These are phyloP conservation scores for Petunia hybrid DNA, from an alignment of 305 asterid species.

Conservation along the genomic window DNA sequence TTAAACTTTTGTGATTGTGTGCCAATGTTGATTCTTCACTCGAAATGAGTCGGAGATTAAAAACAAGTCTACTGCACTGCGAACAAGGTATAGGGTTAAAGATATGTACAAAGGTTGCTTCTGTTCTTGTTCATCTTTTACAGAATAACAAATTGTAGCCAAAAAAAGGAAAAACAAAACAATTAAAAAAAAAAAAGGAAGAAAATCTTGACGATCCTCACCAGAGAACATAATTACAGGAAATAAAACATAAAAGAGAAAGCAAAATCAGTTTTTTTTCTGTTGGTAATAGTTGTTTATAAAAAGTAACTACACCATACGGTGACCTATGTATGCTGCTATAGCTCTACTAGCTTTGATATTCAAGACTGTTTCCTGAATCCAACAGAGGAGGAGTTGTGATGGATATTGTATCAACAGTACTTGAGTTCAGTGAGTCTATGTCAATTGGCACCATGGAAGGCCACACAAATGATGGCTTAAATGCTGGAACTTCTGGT, in stretches of 20 bases:
- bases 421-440: constrained; percentile 21
- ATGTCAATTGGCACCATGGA: constrained; percentile 27
- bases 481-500: constrained; percentile 43
- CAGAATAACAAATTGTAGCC: background rate
- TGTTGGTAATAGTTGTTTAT: constrained; percentile 8
- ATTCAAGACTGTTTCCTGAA: constrained; percentile 28
- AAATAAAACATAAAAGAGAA: background rate
- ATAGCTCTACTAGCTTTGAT: constrained; percentile 26
- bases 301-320: constrained; percentile 33
- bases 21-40: background rate
- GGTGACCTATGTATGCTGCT: background rate
- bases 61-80: no score
- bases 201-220: background rate
- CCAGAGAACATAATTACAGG: constrained; percentile 8
- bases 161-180: background rate
- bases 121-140: background rate
- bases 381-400: constrained; percentile 35
- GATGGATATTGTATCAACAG: constrained; percentile 27
- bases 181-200: background rate
- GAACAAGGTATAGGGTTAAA: background rate
- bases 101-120: background rate
- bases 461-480: constrained; percentile 49
- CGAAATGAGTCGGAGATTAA: background rate
- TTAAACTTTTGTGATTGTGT: background rate
- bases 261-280: background rate